Conservation (phyloP, 2,329 filamentous ascomycete genomes). For the Fusarium haematococcum region DNA sequence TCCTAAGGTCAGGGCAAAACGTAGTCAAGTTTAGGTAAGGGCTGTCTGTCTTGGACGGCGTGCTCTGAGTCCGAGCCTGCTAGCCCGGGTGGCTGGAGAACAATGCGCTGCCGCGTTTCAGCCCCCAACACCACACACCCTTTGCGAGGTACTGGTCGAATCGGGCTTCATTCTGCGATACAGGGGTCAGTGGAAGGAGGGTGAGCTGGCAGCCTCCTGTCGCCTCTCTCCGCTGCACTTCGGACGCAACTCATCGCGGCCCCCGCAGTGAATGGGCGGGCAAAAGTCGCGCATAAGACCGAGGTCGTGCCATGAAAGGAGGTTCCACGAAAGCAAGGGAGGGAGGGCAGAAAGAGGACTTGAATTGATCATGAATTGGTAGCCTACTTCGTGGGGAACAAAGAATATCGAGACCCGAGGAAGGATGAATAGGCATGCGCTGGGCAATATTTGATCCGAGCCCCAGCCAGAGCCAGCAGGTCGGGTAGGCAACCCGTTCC, state of each 20-base stretch:
- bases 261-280: slow-evolving; percentile 13
- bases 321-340: slow-evolving; percentile 16
- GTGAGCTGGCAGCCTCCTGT: slow-evolving; percentile 37
- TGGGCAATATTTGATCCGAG: slow-evolving; percentile 33
- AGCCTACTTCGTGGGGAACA: slow-evolving; percentile 10
- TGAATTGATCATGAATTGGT: slow-evolving; percentile 5
- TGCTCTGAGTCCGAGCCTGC: neutral
- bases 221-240: slow-evolving; percentile 30
- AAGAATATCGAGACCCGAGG: slow-evolving; percentile 14
- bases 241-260: slow-evolving; percentile 26
- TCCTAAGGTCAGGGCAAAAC: neutral
- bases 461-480: neutral
- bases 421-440: slow-evolving; percentile 2
- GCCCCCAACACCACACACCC: slow-evolving; percentile 27
- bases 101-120: slow-evolving; percentile 34
- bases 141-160: slow-evolving; percentile 28
- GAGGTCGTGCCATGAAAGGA: slow-evolving; percentile 9
- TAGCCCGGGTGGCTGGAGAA: slow-evolving; percentile 5
- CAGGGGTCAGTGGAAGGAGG: slow-evolving; percentile 30
- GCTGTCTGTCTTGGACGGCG: neutral
- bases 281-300: slow-evolving; percentile 43
- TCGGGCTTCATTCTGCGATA: slow-evolving; percentile 23
- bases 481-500: neutral
- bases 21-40: neutral
- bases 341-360: neutral